Percentiles rank a stretch among this genome's conserved stretches.
These are phyloP conservation scores for Ceratocystis alfenasii DNA, from an alignment of 2,329 filamentous ascomycete genomes.

Conservation along the genomic window DNA sequence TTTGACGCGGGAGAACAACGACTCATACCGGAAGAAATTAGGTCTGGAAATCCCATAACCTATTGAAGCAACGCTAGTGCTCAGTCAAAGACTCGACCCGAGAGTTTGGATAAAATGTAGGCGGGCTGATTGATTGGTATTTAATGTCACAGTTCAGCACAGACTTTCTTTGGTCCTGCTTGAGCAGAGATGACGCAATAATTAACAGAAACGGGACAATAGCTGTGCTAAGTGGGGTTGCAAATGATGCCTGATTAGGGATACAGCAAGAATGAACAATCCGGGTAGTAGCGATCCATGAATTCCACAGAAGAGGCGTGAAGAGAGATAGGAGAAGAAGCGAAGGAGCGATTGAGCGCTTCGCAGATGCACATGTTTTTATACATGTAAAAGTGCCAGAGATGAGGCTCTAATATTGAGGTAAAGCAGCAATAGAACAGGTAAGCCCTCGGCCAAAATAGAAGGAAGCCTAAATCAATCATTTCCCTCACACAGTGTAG, in stretches of 20 bases:
- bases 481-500: background rate
- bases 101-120: background rate
- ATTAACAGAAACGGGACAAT: background rate
- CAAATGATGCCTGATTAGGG: conserved; percentile 1
- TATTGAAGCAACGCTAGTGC: background rate
- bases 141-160: background rate
- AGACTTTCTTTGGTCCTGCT: background rate
- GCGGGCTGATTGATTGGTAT: background rate
- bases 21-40: background rate
- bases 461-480: background rate
- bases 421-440: background rate
- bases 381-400: background rate
- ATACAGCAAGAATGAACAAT: background rate
- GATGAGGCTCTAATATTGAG: background rate
- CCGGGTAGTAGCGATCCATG: background rate
- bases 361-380: background rate
- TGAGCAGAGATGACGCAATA: background rate
- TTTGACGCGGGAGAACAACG: background rate
- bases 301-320: background rate
- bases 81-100: no score
- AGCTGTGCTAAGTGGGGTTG: background rate
- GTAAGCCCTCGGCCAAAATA: background rate
- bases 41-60: background rate
- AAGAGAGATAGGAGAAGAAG: background rate
- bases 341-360: background rate